A percentile compares a stretch with the other conserved stretches of the same genome.
Evolutionary conservation across 208 protist species (phyloP).

Genomic region (Vickermania ingenoplastis): DNA sequence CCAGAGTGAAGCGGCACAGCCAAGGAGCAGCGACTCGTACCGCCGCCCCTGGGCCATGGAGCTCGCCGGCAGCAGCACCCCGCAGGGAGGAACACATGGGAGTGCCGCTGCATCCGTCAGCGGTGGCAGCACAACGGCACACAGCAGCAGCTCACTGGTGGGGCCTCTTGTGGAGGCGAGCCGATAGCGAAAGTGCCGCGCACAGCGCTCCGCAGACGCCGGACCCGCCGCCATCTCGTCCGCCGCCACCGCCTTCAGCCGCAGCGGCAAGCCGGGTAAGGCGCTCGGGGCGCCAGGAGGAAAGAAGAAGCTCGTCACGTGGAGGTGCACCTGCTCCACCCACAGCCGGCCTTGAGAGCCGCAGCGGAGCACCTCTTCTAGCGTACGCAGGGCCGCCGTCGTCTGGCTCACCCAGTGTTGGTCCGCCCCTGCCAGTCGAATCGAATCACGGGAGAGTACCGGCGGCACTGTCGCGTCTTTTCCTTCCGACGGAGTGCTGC

Average conservation of each 20-base stretch:
- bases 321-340: not conserved
- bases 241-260: not conserved
- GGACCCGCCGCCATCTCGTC: not conserved
- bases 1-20: not conserved
- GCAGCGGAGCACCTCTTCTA: not conserved
- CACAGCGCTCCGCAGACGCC: not conserved
- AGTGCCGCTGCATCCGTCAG: too few relatives aligned
- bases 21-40: not conserved
- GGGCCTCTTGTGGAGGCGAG: not conserved
- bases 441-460: not conserved
- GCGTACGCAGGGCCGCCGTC: not conserved
- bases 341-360: not conserved
- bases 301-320: not conserved
- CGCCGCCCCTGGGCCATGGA: not conserved
- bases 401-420: not conserved
- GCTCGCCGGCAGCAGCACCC: not conserved
- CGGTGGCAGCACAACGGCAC: not conserved
- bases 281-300: not conserved
- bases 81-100: too few relatives aligned
- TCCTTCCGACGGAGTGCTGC: not conserved
- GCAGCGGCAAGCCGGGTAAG: not conserved
- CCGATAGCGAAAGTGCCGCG: not conserved
- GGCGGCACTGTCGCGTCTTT: not conserved
- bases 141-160: not conserved
- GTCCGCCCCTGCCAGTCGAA: not conserved